Conservation (phyloP, 1,284 basidiomycete genomes). For the Mycena sp. region DNA sequence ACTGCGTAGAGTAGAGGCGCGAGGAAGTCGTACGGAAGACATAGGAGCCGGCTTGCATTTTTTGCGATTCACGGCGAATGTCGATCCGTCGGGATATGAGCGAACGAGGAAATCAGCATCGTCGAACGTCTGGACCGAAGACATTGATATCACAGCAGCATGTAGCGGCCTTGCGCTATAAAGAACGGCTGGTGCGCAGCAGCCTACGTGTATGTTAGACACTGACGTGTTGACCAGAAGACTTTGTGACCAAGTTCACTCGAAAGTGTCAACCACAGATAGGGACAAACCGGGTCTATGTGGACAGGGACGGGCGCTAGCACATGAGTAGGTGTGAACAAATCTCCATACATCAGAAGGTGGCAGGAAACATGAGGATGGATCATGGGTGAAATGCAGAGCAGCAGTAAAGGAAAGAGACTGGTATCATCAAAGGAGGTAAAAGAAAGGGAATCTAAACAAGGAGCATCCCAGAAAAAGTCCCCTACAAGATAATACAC, state of each 20-base stretch:
- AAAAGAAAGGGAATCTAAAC: constrained; percentile 69
- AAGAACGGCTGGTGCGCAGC: constrained; percentile 11
- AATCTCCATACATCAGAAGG: constrained; percentile 19
- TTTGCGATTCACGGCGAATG: constrained; percentile 56
- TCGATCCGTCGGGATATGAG: constrained; percentile 57
- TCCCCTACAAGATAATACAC: constrained; percentile 84
- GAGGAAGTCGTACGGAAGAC: constrained; percentile 61
- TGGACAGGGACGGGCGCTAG: no score
- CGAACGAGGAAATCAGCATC: constrained; percentile 61
- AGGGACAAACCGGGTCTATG: no score
- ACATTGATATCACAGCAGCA: neutral
- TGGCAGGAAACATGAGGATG: constrained; percentile 27
- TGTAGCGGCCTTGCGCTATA: constrained; percentile 4
- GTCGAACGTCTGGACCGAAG: constrained; percentile 34
- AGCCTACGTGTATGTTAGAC: constrained; percentile 3
- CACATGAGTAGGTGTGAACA: constrained; percentile 17
- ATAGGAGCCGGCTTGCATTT: constrained; percentile 58
- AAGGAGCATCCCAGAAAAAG: constrained; percentile 63
- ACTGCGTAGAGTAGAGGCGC: constrained; percentile 2
- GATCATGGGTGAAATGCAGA: constrained; percentile 30
- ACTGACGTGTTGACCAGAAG: constrained; percentile 16
- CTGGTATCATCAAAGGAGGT: constrained; percentile 81
- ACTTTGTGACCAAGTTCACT: no score
- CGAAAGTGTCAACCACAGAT: constrained; percentile 10
- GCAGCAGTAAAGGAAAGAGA: constrained; percentile 49